Base-by-base conservation (phyloP, 1,284 basidiomycete species). In the Puccinia coronata region DNA sequence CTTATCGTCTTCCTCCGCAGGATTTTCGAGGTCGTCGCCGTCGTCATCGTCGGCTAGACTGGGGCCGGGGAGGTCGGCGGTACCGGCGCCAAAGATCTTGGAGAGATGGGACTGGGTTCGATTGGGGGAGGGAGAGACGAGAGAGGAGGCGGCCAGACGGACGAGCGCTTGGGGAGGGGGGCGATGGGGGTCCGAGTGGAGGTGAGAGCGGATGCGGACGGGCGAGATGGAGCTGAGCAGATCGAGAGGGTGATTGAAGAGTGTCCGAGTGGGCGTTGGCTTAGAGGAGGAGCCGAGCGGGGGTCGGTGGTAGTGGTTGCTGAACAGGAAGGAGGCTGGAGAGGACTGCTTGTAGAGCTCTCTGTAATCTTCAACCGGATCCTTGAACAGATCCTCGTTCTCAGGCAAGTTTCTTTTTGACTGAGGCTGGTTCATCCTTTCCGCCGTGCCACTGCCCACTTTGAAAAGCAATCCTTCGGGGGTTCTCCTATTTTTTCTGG, bases 51-150 rank as follows among this genome's bases (percentile, higher is more conserved):
- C 18, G 36, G 9, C 6, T 3, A 39, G 25, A 41, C n/a, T 6
- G 2, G 5, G 23, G 12, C n/a, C 16, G 8, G 12, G 43, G 11
- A 9, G 28, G 6, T 34, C 14, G 25, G 9, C 31, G 12, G 28
- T 9, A 34, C 12, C 34, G 16, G 63, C 34, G 34, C 63, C 65
- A 28, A 67, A 43, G 39, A 67, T 11, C 65, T 41, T 67, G 36
- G n/a, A n/a, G 18, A 67, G 65, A 39, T 43, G 65, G 18, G 65
- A 41, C 11, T 67, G 65, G 65, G 65, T 43, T 3, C 65, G 65
- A n/a, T 43, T 67, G 65, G 65, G 65, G 6, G 65, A 43, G 65
- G 65, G 65, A n/a, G 65, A 67, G 65, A 67, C 43, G 36, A 67
- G 43, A 1, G 36, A 41, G 65, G 39, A 67, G 36, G 65, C 39